These are phyloP conservation scores for Teratosphaeria viscida DNA, from an alignment of 2,329 filamentous ascomycete genomes.

Conservation along the genomic window DNA sequence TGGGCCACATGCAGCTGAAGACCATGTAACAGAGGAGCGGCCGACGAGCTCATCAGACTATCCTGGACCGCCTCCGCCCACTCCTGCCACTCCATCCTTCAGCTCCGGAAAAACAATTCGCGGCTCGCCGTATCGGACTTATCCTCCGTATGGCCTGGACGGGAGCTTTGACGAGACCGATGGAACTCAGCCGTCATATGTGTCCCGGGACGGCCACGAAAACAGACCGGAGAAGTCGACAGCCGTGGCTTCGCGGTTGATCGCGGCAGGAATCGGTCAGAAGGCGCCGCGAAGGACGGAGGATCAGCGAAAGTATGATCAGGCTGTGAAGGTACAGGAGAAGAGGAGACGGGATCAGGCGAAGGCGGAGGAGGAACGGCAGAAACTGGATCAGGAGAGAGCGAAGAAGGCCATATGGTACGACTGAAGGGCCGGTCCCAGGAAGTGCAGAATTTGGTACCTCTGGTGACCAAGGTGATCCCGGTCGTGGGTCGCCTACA, in stretches of 20 bases:
- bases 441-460: not conserved
- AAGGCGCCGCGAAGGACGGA: constrained; percentile 72
- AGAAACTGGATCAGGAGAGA: constrained; percentile 55
- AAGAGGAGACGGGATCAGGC: constrained; percentile 64
- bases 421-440: constrained; percentile 31
- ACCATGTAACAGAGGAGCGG: constrained; percentile 12
- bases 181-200: not conserved
- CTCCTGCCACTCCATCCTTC: constrained; percentile 49
- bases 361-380: constrained; percentile 52
- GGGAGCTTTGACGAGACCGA: constrained; percentile 8
- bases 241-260: constrained; percentile 78
- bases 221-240: constrained; percentile 77
- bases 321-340: constrained; percentile 73
- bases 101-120: constrained; percentile 6
- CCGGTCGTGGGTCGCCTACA: not conserved
- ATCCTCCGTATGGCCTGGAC: constrained; percentile 15
- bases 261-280: constrained; percentile 77
- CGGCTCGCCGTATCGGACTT: constrained; percentile 14
- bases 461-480: not conserved
- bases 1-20: constrained; percentile 6
- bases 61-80: constrained; percentile 53
- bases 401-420: constrained; percentile 86
- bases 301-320: constrained; percentile 80
- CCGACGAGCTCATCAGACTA: constrained; percentile 15
- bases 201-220: constrained; percentile 15